Conservation (phyloP, 108 stramenopile genomes). For the Epipyxis sp. region DNA sequence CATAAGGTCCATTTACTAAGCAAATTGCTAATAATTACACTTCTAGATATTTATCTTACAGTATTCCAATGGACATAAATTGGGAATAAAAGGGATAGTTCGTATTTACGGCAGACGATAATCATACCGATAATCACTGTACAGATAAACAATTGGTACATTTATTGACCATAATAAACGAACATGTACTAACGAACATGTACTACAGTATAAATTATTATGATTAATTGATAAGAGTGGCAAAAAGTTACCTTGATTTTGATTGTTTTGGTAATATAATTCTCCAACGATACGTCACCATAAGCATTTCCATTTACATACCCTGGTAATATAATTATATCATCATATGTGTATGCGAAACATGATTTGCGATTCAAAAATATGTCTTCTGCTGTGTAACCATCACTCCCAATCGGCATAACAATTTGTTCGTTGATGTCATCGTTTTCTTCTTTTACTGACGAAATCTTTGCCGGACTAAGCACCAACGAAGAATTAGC, state of each 20-base stretch:
- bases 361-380: conserved; percentile 39
- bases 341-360: conserved; percentile 93
- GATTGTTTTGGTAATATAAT: conserved; percentile 75
- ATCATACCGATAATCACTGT: too few species aligned
- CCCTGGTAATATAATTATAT: conserved; percentile 95
- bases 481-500: too few species aligned
- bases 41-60: not conserved
- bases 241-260: not conserved
- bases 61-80: too few species aligned
- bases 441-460: too few species aligned
- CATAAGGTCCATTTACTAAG: not conserved
- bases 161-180: too few species aligned
- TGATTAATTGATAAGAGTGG: not conserved
- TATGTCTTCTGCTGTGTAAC: conserved; percentile 46
- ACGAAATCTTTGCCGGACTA: too few species aligned
- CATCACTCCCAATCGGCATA: conserved; percentile 36
- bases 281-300: conserved; percentile 83
- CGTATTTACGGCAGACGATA: too few species aligned
- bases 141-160: too few species aligned
- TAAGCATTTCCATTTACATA: conserved; percentile 88
- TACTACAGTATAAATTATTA: conserved; percentile 67
- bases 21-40: not conserved
- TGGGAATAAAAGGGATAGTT: too few species aligned
- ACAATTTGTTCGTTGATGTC: not conserved
- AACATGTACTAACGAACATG: too few species aligned